Evolutionary conservation across 495 filamentous ascomycete species (phyloP).

Genomic region (Aeminium ludgeri): DNA sequence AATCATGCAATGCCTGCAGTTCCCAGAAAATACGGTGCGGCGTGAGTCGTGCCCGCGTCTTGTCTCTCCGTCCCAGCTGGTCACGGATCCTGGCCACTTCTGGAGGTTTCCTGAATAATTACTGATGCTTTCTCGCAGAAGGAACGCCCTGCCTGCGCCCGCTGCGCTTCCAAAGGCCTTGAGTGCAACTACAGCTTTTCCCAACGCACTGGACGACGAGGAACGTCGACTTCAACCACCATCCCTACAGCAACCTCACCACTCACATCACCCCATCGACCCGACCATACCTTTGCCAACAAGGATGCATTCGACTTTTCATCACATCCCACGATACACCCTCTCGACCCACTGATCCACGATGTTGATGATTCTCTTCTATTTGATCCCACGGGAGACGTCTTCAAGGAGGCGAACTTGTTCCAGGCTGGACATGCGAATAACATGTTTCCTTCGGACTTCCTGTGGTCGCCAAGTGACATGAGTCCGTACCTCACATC

Average conservation of each 20-base stretch:
- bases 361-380: too few species aligned
- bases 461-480: conserved; percentile 1
- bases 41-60: too few species aligned
- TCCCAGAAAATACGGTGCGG: conserved; percentile 5
- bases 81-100: too few species aligned
- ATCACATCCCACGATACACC: too few species aligned
- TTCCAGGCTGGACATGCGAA: too few species aligned
- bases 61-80: too few species aligned
- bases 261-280: neutral
- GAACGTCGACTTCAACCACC: neutral
- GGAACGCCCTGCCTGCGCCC: conserved; percentile 1
- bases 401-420: too few species aligned
- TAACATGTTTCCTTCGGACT: neutral
- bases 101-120: too few species aligned
- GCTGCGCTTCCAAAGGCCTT: neutral
- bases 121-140: neutral
- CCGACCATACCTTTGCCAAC: too few species aligned
- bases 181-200: conserved; percentile 6
- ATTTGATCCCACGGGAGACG: too few species aligned
- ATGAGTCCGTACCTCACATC: neutral
- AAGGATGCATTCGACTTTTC: too few species aligned
- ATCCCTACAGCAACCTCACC: neutral
- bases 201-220: conserved; percentile 1
- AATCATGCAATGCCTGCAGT: conserved; percentile 4
- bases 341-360: too few species aligned